Evolutionary conservation across 352 stramenopile species (phyloP), one percentile per base, ranked within the genome.

Genomic region (Globisporangium viniferum): DNA sequence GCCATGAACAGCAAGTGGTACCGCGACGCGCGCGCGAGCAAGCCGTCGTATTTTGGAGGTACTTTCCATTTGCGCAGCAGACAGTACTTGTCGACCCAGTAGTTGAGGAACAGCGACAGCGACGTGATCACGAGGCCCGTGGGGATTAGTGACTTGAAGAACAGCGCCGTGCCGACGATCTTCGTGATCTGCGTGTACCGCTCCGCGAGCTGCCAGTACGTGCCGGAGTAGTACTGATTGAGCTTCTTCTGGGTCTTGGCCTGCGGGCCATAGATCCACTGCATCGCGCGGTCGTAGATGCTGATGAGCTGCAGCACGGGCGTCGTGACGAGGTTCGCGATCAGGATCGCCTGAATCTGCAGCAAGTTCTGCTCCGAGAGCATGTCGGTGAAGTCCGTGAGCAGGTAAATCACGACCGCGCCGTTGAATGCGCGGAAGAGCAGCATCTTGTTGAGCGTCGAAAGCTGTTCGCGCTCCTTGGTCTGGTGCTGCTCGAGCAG

Each of bases 71-170:
- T 84, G 62, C 81, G 84, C 59, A 93, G 70, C 53, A 94, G 63
- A 53, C 86, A 94, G 64, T 88, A 94, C 70, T 94, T 94, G 74
- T 92, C 85, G 44, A 93, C 82, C 84, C 84, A 92, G 72, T 91
- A 94, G 63, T 90, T 92, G 12, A 94, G 76, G 4, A 92, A 74
- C 39, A 94, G 64, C 31, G 81, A 88, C 39, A 91, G 61, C 7
- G 79, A 68, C 36, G 83, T 89, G 66, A 94, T 86, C 12, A 87
- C 64, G 2, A 92, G 73, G 0, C 86, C 86, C 10, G 83, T 91
- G 0, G 82, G 82, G 1, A 91, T 62, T 5, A 91, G 65, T 0
- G 82, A 77, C 73, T 91, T 91, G 70, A 79, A 91, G 65, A 91
- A 91, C 10, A 89, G 72, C 15, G 79, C 82, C 31, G 83, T 89